Conservation (phyloP, 2,329 filamentous ascomycete species). For the Colletotrichum nymphaeae region DNA sequence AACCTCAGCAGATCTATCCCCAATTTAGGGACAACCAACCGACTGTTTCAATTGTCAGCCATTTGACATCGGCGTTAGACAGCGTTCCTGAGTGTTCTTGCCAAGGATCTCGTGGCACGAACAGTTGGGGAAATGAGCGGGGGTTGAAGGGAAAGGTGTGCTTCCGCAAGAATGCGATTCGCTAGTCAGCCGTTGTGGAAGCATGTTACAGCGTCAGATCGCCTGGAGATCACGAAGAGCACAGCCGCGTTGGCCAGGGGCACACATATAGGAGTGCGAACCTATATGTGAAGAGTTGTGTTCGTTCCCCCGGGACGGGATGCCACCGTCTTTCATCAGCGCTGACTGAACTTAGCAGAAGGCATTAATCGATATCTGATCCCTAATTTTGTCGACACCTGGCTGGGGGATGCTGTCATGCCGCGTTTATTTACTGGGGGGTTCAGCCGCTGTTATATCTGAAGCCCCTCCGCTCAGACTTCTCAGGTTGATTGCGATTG, state of each 20-base stretch:
- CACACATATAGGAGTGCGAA: background rate
- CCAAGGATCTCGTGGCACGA: slow-evolving; percentile 26
- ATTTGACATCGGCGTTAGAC: slow-evolving; percentile 30
- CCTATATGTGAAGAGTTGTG: background rate
- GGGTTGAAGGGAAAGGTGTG: background rate
- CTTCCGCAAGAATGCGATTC: slow-evolving; percentile 20
- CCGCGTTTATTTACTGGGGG: background rate
- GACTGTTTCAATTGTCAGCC: slow-evolving; percentile 28
- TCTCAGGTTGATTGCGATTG: background rate
- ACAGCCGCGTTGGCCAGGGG: slow-evolving; percentile 14
- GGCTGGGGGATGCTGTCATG: background rate
- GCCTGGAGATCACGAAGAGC: slow-evolving; percentile 19
- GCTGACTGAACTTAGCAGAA: slow-evolving; percentile 2
- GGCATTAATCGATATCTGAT: background rate
- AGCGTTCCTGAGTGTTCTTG: background rate
- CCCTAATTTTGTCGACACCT: background rate
- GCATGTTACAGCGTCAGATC: slow-evolving; percentile 27
- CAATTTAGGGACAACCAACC: background rate
- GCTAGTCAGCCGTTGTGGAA: slow-evolving; percentile 12
- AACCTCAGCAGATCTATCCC: slow-evolving; percentile 10
- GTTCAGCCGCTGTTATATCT: background rate
- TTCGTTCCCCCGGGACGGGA: background rate
- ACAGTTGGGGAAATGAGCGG: slow-evolving; percentile 21
- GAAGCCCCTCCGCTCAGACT: background rate
- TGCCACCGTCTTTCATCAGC: slow-evolving; percentile 7